Evolutionary conservation across 805 yeast genomes (phyloP).

Genomic region (Spathaspora girioi): DNA sequence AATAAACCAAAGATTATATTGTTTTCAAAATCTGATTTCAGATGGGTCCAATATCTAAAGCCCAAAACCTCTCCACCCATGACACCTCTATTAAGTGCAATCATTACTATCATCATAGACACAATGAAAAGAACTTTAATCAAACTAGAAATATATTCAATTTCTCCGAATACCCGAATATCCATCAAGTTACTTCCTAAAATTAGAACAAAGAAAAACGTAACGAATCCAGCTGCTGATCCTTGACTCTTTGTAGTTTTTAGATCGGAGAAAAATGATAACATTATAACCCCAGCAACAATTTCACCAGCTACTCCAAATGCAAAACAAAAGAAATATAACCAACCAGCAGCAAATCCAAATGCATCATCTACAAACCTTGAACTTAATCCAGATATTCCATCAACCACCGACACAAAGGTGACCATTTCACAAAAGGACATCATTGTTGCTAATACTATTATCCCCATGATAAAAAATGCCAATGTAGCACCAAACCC

Average conservation of each 20-base stretch:
- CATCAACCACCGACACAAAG: slow-evolving; percentile 72
- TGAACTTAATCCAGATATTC: slow-evolving; percentile 71
- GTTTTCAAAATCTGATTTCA: slow-evolving; percentile 45
- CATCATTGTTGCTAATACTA: slow-evolving; percentile 65
- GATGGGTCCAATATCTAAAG: slow-evolving; percentile 62
- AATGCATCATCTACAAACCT: slow-evolving; percentile 76
- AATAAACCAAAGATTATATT: slow-evolving; percentile 64
- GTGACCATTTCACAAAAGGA: slow-evolving; percentile 83
- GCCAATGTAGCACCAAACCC: slow-evolving; percentile 75
- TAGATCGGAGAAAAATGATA: slow-evolving; percentile 60
- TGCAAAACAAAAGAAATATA: slow-evolving; percentile 70
- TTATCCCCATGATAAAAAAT: slow-evolving; percentile 56
- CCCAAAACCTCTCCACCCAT: slow-evolving; percentile 44
- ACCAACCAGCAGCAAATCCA: slow-evolving; percentile 71
- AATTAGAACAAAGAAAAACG: slow-evolving; percentile 49
- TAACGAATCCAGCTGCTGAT: slow-evolving; percentile 58
- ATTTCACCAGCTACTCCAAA: slow-evolving; percentile 76
- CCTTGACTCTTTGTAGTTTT: slow-evolving; percentile 45
- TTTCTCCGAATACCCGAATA: slow-evolving; percentile 70
- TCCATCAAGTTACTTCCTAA: slow-evolving; percentile 56
- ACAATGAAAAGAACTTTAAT: slow-evolving; percentile 53
- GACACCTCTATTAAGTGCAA: slow-evolving; percentile 60
- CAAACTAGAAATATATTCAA: slow-evolving; percentile 61
- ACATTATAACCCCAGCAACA: slow-evolving; percentile 74
- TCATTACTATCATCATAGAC: slow-evolving; percentile 57